Conservation (phyloP, 2,329 filamentous ascomycete genomes). For the Verticillium klebahnii region DNA sequence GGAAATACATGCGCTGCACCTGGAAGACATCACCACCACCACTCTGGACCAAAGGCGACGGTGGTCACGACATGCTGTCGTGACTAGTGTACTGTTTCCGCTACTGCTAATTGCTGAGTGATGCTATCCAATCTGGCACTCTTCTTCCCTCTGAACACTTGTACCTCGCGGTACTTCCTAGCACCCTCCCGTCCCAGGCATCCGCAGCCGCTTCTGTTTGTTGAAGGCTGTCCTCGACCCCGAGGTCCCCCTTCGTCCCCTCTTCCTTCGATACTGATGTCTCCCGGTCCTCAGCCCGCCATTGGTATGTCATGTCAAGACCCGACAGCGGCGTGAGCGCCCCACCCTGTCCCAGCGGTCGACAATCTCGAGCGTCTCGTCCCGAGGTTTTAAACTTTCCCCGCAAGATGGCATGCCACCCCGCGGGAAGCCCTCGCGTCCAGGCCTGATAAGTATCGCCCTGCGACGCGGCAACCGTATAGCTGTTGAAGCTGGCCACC, state of each 20-base stretch:
- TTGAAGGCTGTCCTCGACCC: not conserved
- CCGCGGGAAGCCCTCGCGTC: not conserved
- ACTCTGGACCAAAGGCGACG: not conserved
- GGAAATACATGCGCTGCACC: no score
- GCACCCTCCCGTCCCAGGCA: not conserved
- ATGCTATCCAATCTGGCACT: not conserved
- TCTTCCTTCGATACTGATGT: not conserved
- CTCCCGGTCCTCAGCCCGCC: not conserved
- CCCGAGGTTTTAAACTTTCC: not conserved
- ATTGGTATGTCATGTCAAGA: not conserved
- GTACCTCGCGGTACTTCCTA: not conserved
- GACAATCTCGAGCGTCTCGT: not conserved
- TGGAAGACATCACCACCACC: not conserved
- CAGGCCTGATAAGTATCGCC: not conserved
- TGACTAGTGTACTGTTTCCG: not conserved
- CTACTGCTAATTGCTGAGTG: not conserved
- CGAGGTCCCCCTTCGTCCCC: not conserved
- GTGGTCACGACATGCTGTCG: not conserved
- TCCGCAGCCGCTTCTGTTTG: not conserved
- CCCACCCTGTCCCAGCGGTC: not conserved
- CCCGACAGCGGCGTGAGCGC: not conserved
- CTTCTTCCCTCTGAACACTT: not conserved
- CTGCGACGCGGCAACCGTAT: not conserved
- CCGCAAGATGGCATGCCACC: not conserved
- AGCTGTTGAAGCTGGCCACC: conserved; percentile 13